Conservation (phyloP, 139 green algal species). For the Micractinium conductrix region DNA sequence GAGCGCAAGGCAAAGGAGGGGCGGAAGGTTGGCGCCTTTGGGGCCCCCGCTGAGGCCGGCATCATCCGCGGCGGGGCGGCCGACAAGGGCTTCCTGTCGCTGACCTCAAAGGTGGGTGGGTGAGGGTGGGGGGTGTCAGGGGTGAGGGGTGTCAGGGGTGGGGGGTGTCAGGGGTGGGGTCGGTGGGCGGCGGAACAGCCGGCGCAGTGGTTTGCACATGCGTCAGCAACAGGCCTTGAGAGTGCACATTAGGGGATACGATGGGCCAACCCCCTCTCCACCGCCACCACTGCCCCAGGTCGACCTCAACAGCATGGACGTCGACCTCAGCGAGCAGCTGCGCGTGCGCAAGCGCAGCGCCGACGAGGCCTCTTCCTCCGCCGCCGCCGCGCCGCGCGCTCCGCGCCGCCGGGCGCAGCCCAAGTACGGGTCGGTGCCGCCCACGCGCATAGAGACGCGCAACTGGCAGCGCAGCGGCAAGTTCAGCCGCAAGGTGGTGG, state of each 20-base stretch:
- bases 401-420: background rate
- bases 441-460: conserved; percentile 42
- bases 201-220: no score
- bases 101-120: background rate
- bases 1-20: background rate
- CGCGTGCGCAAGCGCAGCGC: conserved; percentile 1
- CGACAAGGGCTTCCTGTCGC: conserved; percentile 34
- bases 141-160: no score
- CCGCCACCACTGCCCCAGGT: no score
- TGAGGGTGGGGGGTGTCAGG: no score
- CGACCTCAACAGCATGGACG: conserved; percentile 68
- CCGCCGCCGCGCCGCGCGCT: background rate
- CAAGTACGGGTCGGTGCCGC: conserved; percentile 28
- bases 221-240: no score
- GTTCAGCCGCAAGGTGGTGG: conserved; percentile 39
- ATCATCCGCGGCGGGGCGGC: background rate
- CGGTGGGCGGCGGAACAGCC: no score
- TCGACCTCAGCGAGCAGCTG: conserved; percentile 74
- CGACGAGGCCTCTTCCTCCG: background rate
- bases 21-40: no score
- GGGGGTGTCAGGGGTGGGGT: no score
- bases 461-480: conserved; percentile 49
- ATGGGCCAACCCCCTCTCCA: no score
- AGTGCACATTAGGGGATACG: no score
- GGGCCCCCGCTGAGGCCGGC: no score